Base-by-base conservation (phyloP, 495 filamentous ascomycete species). In the Aspergillus ellipticus region DNA sequence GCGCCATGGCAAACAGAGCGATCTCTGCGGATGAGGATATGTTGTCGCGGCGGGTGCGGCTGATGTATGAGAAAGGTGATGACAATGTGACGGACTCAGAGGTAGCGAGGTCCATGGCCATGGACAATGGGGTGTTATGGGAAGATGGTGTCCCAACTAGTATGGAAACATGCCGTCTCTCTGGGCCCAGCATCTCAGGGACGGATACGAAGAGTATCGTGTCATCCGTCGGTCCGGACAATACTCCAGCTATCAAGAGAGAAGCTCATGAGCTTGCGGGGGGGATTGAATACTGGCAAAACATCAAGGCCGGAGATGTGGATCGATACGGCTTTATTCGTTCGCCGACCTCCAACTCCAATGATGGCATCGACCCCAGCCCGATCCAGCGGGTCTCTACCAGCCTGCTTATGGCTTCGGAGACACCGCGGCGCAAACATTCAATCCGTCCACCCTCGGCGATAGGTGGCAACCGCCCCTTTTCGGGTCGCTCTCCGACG, bases 311-410 rank as follows among this genome's bases (percentile, higher is more conserved):
- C n/a, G 80, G 76, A 37, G 89, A 96, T 67, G 89, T 97, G 41
- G 94, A 99, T 72, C 75, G 87, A 57, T 99, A 97, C 68, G 94
- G 94, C 16, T 99, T 99, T 74, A 97, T 99, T 68, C 80, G 77
- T 56, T 75, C 65, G 64, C 73, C 67, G 42, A 76, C 62, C 53
- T 59, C 49, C 57, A 77, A 60, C 58, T 66, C 53, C 70, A 54
- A 64, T 19, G 66, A 70, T n/a, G 60, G 55, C 39, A 66, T 72
- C 39, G 73, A 80, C 20, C 75, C 75, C 22, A 79, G 77, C 53
- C 76, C 81, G 3, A 76, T 86, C 4, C 85, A 87, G 51, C 74
- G 87, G 29, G 81, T 88, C n/a, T 84, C 86, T 4, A 89, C 85
- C 0, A 76, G 79, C 20, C 74, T 90, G 20, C 75, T 82, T 49